phyloP scores from a whole-genome alignment of 129 eudicot genomes.

The sunflower (Helianthus annuus) region HanXRQr2.0-SUNRISE NC_035433.2:76453057-76453556 shows the following conservation, averaged over 20 bases:
- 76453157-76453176: no score
- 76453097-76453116: no score
- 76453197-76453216: neutral
- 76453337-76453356: no score
- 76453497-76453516: neutral
- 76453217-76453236: neutral
- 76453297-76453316: neutral
- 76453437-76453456: neutral
- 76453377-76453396: neutral
- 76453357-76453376: no score
- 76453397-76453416: neutral
- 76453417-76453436: neutral
- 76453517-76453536: no score
- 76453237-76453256: neutral
- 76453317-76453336: neutral
- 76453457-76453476: neutral
- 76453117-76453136: neutral
- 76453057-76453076: no score
- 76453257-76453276: no score
- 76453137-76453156: no score
- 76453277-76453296: neutral
- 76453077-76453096: no score
- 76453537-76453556: no score
- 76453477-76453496: neutral
- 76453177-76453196: neutral